Evolutionary conservation across 2,329 filamentous ascomycete genomes (phyloP), one percentile per base, ranked within the genome.

Genomic region (Curvularia hawaiiensis): DNA sequence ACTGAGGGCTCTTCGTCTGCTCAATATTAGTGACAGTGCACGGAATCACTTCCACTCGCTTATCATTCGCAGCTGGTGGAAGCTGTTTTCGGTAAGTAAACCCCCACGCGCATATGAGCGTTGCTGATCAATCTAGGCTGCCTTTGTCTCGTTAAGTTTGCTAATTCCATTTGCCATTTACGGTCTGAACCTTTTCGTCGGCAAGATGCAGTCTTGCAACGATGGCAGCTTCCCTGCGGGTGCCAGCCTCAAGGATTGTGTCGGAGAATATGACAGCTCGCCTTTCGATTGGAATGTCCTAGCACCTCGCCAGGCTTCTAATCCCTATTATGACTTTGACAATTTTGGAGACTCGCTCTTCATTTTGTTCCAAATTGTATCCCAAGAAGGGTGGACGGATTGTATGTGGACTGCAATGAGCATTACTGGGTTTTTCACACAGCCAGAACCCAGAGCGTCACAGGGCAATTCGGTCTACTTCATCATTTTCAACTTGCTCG

Each of bases 341-440:
- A 90, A 96, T 72, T 99, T 99, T 69, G 91, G 90, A n/a, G 86
- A 91, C 52, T 90, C 94, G 0, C 83, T 99, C 33, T 98, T 98
- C 79, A 96, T 96, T 60, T 90, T 99, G 58, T 99, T 97, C 79
- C 93, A 98, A 75, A 97, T 99, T 77, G 94, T 98, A 41, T 98
- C 94, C 51, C 95, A 99, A 76, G 96, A 99, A 82, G 95, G 95
- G 33, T 99, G 96, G 95, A 88, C 88, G 11, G 92, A 97, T 74
- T 92, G 97, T n/a, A 91, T 95, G 73, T 93, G 90, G 80, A 85
- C 86, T 33, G 89, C 88, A 1, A 90, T 96, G 79, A 86, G 87
- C 31, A 95, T 98, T 63, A 93, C 88, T 1, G 92, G 90, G 2
- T 80, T 82, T 31, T 90, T 88, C 58, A 81, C 83, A 28, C 95